Evolutionary conservation across 2,329 filamentous ascomycete species (phyloP).

Genomic region (Pezicula neosporulosa): DNA sequence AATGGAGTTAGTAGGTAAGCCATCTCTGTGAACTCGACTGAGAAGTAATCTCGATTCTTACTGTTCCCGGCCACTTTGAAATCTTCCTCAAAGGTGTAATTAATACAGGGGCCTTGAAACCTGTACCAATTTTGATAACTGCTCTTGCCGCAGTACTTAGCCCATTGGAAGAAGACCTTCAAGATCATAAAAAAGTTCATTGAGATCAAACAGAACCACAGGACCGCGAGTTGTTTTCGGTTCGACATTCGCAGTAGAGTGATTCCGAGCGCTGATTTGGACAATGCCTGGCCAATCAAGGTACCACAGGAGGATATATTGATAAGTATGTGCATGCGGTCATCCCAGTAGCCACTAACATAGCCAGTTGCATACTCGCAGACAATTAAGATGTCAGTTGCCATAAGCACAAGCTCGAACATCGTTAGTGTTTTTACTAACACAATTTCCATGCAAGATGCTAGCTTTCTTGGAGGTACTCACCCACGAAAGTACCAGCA

Average conservation of each 20-base stretch:
- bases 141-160: conserved; percentile 37
- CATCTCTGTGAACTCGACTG: conserved; percentile 1
- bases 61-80: conserved; percentile 50
- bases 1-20: conserved; percentile 10
- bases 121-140: conserved; percentile 45
- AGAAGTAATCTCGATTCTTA: conserved; percentile 23
- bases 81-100: conserved; percentile 32
- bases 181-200: conserved; percentile 46
- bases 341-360: conserved; percentile 42
- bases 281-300: conserved; percentile 31
- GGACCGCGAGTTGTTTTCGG: conserved; percentile 36
- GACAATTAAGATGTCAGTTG: conserved; percentile 42
- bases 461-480: conserved; percentile 2
- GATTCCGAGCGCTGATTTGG: conserved; percentile 35
- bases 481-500: conserved; percentile 14
- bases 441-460: neutral
- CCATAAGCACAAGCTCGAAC: conserved; percentile 36
- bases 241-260: conserved; percentile 37
- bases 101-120: conserved; percentile 39
- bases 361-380: conserved; percentile 46
- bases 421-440: neutral
- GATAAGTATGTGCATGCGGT: conserved; percentile 51
- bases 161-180: conserved; percentile 48
- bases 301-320: conserved; percentile 28
- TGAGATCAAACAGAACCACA: conserved; percentile 46